phyloP scores from a whole-genome alignment of 768 basidiomycete species.

The Chiua virens region DNA sequence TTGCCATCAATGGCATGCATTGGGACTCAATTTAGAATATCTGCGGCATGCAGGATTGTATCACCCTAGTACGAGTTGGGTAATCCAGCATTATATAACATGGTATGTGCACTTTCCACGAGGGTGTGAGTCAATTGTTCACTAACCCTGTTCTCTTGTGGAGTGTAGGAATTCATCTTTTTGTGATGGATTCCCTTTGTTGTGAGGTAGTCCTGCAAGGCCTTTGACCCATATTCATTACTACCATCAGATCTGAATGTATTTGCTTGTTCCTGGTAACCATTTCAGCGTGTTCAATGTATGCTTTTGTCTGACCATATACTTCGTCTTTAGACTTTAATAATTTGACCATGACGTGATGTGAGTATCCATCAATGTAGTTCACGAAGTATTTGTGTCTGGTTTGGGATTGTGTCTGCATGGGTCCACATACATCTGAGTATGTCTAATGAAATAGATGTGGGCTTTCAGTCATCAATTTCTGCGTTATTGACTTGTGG shows the following conservation, averaged over 20 bases:
- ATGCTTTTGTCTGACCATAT: constrained; percentile 5
- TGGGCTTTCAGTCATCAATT: constrained; percentile 1
- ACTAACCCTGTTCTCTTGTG: constrained; percentile 46
- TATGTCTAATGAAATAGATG: constrained; percentile 1
- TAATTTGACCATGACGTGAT: no score
- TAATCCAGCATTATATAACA: constrained; percentile 21
- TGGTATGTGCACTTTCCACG: constrained; percentile 28
- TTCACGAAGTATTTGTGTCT: constrained; percentile 18
- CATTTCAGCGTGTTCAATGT: constrained; percentile 10
- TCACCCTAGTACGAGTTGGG: constrained; percentile 5
- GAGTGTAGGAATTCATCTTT: constrained; percentile 22
- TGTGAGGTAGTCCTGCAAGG: no score
- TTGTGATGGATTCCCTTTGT: constrained; percentile 18
- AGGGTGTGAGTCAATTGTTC: constrained; percentile 40
- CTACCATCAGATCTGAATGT: no score
- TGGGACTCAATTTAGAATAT: constrained; percentile 1
- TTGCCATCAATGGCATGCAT: constrained; percentile 1
- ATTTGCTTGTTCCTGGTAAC: constrained; percentile 16
- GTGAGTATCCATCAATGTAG: constrained; percentile 21
- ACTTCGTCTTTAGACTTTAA: neutral
- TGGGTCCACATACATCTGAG: constrained; percentile 21
- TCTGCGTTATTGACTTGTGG: constrained; percentile 5
- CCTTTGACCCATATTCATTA: no score
- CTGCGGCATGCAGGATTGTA: neutral
- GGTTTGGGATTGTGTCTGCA: neutral